Percentiles rank a stretch among this genome's conserved stretches.
phyloP scores from a whole-genome alignment of 208 protist species.

The Endotrypanum monterogeii region DNA sequence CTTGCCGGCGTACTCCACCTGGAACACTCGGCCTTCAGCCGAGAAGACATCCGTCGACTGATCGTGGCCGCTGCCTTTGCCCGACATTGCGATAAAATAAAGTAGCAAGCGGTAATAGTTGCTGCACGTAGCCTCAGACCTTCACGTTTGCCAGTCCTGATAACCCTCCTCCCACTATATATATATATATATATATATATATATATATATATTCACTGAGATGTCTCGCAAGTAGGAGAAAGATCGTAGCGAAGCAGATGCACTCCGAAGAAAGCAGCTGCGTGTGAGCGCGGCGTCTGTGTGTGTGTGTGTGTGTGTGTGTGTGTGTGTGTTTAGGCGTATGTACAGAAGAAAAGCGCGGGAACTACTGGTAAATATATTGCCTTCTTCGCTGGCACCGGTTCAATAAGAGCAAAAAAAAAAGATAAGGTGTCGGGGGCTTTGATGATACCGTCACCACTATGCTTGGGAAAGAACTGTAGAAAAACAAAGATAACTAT shows the following conservation, averaged over 20 bases:
- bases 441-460: background rate
- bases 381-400: background rate
- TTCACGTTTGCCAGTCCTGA: background rate
- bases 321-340: background rate
- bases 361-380: background rate
- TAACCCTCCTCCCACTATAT: too few relatives aligned
- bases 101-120: background rate
- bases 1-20: slow-evolving; percentile 99
- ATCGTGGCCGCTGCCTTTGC: slow-evolving; percentile 95
- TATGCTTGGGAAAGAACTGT: background rate
- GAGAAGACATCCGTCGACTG: slow-evolving; percentile 98
- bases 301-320: background rate
- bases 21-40: slow-evolving; percentile 99
- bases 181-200: too few relatives aligned
- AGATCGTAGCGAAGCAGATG: background rate
- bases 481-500: background rate
- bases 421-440: background rate
- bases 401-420: background rate
- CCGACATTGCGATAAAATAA: slow-evolving; percentile 40
- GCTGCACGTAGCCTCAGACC: background rate
- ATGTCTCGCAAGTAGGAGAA: background rate
- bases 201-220: background rate
- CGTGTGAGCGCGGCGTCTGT: background rate
- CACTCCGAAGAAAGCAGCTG: slow-evolving; percentile 7
- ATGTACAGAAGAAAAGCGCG: background rate